Base-by-base conservation (phyloP, 1,284 basidiomycete species). In the Leucoagaricus sp. region DNA sequence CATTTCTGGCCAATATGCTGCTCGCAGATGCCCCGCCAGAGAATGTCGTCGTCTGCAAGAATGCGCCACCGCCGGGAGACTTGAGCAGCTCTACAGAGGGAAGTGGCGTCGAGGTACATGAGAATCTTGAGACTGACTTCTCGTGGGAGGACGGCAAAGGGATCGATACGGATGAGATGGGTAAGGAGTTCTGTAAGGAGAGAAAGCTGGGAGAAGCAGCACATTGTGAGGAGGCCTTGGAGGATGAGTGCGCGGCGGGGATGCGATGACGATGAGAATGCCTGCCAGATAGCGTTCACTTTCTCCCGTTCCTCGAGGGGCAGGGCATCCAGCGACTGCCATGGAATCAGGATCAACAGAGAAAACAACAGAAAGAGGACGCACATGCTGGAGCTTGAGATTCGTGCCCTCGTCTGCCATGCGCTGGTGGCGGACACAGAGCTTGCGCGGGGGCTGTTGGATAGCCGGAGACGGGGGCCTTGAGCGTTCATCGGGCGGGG, bases 1-100 rank as follows among this genome's bases (percentile, higher is more conserved):
- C 96, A 99, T 69, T 96, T 97, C 67, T 96, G 88, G 48, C 97
- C 97, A 57, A 99, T 99, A 64, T 99, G 96, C 70, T 99, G 96
- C 67, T 98, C 94, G 71, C 97, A 99, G 75, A 99, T 99, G 34
- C 89, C 89, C 42, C 91, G 83, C 96, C 96, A 99, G 51, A 99
- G 83, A 42, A 96, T 80, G 65, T 99, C 94, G 69, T 99, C 96
- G 73, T 99, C 96, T 1, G 96, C 96, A 1, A 99, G 85, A 34
- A 76, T 76, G 67, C 86, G 91, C 96, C 96, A 99, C 1, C 81
- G 82, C 56, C 82, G 84, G 58, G 86, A 90, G 46, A 99, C 96
- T 71, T 99, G 96, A 0, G 97, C 95, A 12, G 96, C 96, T 38
- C 94, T 89, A 61, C 96, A 97, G 15, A 99, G 85, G 7, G 94